phyloP scores from a whole-genome alignment of 23 red algal genomes.

The Gracilaria domingensis region DNA sequence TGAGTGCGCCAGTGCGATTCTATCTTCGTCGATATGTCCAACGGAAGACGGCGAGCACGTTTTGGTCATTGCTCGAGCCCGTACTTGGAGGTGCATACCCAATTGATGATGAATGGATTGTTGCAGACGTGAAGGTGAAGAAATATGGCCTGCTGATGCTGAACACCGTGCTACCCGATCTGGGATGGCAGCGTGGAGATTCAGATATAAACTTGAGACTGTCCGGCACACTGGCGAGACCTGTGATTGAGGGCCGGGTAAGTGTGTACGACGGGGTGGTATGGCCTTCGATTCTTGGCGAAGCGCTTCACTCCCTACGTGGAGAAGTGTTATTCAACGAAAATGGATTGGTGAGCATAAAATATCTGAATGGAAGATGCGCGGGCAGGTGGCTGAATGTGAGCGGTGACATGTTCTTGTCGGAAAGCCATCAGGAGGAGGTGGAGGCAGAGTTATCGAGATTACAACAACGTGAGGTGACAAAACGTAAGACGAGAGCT shows the following conservation, averaged over 20 bases:
- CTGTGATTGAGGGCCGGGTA: conserved; percentile 27
- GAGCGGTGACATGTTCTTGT: conserved; percentile 65
- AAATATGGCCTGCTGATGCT: conserved; percentile 73
- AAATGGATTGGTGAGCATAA: conserved; percentile 35
- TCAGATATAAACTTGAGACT: conserved; percentile 53
- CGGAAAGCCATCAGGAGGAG: conserved; percentile 31
- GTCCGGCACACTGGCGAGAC: conserved; percentile 51
- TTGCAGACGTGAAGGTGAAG: conserved; percentile 61
- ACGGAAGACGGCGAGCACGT: conserved; percentile 4
- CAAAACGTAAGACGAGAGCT: neutral
- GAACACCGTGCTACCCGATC: conserved; percentile 55
- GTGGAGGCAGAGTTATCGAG: conserved; percentile 19
- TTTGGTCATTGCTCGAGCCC: conserved; percentile 39
- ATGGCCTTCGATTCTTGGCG: conserved; percentile 28
- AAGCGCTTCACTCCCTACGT: conserved; percentile 23
- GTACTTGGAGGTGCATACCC: conserved; percentile 34
- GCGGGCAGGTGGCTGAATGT: conserved; percentile 37
- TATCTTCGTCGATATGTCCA: conserved; percentile 46
- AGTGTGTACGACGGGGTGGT: conserved; percentile 37
- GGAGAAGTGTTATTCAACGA: conserved; percentile 60
- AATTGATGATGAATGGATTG: conserved; percentile 62
- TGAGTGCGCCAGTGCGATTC: conserved; percentile 64
- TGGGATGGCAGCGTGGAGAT: conserved; percentile 65
- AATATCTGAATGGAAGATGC: conserved; percentile 40
- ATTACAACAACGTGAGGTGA: neutral